phyloP scores from a whole-genome alignment of 805 yeast species.

The Teunomyces funiuensis region DNA sequence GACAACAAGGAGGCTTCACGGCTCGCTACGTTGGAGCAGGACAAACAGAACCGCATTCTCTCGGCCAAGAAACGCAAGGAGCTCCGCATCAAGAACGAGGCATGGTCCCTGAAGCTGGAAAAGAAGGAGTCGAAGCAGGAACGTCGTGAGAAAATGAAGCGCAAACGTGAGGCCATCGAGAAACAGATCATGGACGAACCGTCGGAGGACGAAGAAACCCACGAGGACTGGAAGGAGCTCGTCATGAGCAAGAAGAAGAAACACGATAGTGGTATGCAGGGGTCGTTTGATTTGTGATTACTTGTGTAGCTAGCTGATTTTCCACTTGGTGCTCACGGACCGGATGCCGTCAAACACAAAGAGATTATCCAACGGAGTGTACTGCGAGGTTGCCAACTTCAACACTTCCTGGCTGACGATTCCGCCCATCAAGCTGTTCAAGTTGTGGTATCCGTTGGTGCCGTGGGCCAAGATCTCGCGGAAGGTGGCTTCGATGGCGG shows the following conservation, averaged over 20 bases:
- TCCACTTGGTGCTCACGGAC: slow-evolving; percentile 47
- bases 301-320: slow-evolving; percentile 14
- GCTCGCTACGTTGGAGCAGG: slow-evolving; percentile 54
- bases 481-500: slow-evolving; percentile 17
- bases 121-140: slow-evolving; percentile 59
- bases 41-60: slow-evolving; percentile 33
- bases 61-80: slow-evolving; percentile 46
- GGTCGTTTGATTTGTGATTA: slow-evolving; percentile 52
- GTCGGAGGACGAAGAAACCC: slow-evolving; percentile 44
- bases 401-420: slow-evolving; percentile 81
- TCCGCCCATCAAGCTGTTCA: slow-evolving; percentile 77
- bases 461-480: slow-evolving; percentile 38
- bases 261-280: slow-evolving; percentile 43
- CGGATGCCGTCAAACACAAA: slow-evolving; percentile 71
- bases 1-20: slow-evolving; percentile 62
- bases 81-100: slow-evolving; percentile 51
- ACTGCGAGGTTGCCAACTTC: slow-evolving; percentile 76
- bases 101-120: slow-evolving; percentile 78
- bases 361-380: slow-evolving; percentile 71
- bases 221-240: slow-evolving; percentile 85
- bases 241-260: slow-evolving; percentile 68
- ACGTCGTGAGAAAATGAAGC: slow-evolving; percentile 67
- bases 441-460: slow-evolving; percentile 53
- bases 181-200: slow-evolving; percentile 46
- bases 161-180: slow-evolving; percentile 68